phyloP scores from a whole-genome alignment of 163 green algal species.

The Smithsoniella earleae region DNA sequence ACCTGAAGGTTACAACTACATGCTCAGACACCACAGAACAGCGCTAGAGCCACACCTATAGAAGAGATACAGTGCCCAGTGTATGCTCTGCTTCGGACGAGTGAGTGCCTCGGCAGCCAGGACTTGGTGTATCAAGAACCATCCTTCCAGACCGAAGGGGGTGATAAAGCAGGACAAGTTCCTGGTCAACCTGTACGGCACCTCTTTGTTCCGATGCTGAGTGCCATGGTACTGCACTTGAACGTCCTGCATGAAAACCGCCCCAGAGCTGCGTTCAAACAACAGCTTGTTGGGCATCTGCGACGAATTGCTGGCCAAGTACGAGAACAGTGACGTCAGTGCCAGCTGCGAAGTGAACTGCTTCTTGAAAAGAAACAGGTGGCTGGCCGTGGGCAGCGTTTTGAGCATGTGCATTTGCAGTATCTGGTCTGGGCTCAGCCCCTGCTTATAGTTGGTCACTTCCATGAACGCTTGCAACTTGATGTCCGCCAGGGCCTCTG shows the following conservation, averaged over 20 bases:
- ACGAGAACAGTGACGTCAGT: conserved; percentile 67
- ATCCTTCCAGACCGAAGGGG: conserved; percentile 76
- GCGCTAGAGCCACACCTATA: conserved; percentile 12
- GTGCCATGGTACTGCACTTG: conserved; percentile 62
- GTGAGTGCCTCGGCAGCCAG: conserved; percentile 33
- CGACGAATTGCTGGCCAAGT: conserved; percentile 74
- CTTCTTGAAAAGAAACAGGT: conserved; percentile 95
- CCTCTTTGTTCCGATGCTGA: conserved; percentile 75
- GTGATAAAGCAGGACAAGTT: conserved; percentile 93
- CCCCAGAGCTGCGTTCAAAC: conserved; percentile 71
- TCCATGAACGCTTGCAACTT: conserved; percentile 23
- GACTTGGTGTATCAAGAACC: conserved; percentile 43
- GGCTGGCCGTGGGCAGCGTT: conserved; percentile 70
- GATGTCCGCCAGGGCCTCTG: conserved; percentile 1
- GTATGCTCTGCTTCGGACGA: conserved; percentile 38
- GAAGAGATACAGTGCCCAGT: conserved; percentile 30
- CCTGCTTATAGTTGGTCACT: background rate
- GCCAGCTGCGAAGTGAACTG: conserved; percentile 77
- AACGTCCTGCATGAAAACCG: conserved; percentile 82
- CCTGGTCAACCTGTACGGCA: conserved; percentile 93
- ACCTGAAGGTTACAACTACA: background rate
- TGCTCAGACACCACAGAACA: background rate
- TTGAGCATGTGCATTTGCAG: conserved; percentile 95
- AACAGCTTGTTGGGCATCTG: conserved; percentile 82
- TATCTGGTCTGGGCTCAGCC: background rate